Evolutionary conservation across 345 rosid genomes (phyloP).

Genomic region (Eucalyptus viminalis): DNA sequence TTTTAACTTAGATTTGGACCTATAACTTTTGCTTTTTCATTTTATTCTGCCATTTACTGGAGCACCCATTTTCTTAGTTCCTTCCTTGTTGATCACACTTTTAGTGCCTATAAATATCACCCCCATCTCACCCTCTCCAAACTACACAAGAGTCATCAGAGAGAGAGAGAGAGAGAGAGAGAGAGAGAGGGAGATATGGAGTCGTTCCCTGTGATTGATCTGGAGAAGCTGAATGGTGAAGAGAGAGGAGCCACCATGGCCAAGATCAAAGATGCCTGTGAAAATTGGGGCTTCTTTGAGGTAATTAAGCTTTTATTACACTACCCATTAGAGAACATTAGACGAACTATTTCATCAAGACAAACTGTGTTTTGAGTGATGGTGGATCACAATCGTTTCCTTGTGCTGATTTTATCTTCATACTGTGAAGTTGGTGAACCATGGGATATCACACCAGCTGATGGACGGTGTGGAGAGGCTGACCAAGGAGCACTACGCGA

Average conservation of each 20-base stretch:
- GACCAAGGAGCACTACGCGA: conserved; percentile 59
- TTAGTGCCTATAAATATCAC: conserved; percentile 38
- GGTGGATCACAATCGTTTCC: not conserved
- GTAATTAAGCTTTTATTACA: conserved; percentile 1
- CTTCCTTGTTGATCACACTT: not conserved
- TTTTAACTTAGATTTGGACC: not conserved
- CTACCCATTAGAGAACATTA: not conserved
- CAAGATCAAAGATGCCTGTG: conserved; percentile 60
- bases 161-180: not conserved
- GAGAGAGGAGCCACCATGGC: conserved; percentile 49
- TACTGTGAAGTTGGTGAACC: conserved; percentile 42
- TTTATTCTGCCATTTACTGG: not conserved
- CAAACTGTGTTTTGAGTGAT: not conserved
- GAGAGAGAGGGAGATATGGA: conserved; percentile 14
- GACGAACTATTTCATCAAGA: not conserved
- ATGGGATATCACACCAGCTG: conserved; percentile 54
- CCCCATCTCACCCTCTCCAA: conserved; percentile 3
- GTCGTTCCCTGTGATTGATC: conserved; percentile 54
- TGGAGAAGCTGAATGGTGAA: conserved; percentile 48
- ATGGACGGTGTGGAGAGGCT: conserved; percentile 62
- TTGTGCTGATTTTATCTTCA: not conserved
- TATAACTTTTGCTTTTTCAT: not conserved
- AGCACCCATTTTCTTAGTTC: not conserved
- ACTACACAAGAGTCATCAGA: not conserved
- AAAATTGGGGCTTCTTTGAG: conserved; percentile 88